Evolutionary conservation across 768 basidiomycete genomes (phyloP).

Genomic region (Infundibulicybe gibba): DNA sequence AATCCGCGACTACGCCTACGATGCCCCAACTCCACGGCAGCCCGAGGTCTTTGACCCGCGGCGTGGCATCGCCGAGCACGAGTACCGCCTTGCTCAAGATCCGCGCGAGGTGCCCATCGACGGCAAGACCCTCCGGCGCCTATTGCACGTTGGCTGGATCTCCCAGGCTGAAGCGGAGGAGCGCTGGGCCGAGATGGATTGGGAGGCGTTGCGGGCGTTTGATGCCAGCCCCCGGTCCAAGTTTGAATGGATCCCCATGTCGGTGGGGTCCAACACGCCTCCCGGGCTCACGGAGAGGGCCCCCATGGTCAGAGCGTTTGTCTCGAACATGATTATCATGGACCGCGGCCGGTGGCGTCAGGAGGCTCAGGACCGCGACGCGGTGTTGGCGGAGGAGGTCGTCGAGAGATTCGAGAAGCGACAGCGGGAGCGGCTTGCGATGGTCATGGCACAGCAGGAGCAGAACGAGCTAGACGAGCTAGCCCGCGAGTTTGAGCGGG

Average conservation of each 20-base stretch:
- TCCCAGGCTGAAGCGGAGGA: conserved; percentile 24
- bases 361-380: conserved; percentile 1
- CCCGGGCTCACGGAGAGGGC: conserved; percentile 8
- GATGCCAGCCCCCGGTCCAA: conserved; percentile 13
- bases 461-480: conserved; percentile 7
- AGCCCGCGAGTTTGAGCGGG: conserved; percentile 9
- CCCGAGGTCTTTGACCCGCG: conserved; percentile 36
- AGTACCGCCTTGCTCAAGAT: conserved; percentile 28
- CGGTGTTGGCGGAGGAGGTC: conserved; percentile 6
- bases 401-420: conserved; percentile 8
- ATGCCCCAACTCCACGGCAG: conserved; percentile 1
- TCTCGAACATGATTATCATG: not conserved
- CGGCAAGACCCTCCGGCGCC: conserved; percentile 32
- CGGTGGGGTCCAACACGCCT: conserved; percentile 9
- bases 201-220: conserved; percentile 24
- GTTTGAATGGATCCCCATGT: conserved; percentile 4
- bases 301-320: not conserved
- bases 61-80: conserved; percentile 33
- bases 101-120: conserved; percentile 26
- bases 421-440: conserved; percentile 6
- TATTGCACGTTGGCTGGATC: conserved; percentile 38
- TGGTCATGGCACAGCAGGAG: conserved; percentile 9
- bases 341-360: not conserved
- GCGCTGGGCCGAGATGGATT: conserved; percentile 28
- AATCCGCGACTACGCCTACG: conserved; percentile 37